Base-by-base conservation (phyloP, 208 protist species). In the Trypanosoma theileri region DNA sequence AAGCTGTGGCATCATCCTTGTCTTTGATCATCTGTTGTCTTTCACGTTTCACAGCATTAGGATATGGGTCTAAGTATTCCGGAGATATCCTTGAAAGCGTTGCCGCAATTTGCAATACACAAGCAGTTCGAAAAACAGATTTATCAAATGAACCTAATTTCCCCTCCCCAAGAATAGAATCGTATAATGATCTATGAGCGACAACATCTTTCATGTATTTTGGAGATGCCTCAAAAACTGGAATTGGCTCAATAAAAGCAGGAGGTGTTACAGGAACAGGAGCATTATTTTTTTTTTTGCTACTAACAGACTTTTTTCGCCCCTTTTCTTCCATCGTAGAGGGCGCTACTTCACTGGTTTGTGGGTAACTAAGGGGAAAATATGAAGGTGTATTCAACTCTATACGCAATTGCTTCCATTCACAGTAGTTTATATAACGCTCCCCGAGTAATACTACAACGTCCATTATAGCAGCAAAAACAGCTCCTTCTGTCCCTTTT, bases 151-250 rank as follows among this genome's bases (percentile, higher is more conserved):
- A 46, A 48, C 50, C 48, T 16, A 52, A n/a, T 35, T 45, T 61
- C 24, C 14, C 14, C 14, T 44, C 12, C 9, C 53, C 55, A 26
- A 74, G 17, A 40, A 75, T 52, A 12, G 21, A 40, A 42, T 81
- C 61, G 21, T 75, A 81, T 22, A 66, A 41, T 11, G 74, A 53
- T 57, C 58, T 56, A 35, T 78, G 59, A n/a, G 66, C 77, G 42
- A 67, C 62, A 19, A 81, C 71, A 42, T 74, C 77, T 19, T 40
- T 61, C 77, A 81, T 81, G 17, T 50, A 31, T 24, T 22, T 65
- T 24, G 70, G 70, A 0, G 69, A 21, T 16, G 54, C 56, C 31
- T 57, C 44, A 76, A 70, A 63, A 17, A 70, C 63, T 24, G 71
- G 71, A 31, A 66, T 44, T 1, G 56, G 0, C 50, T 76, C 71